Percentiles rank a stretch among this genome's conserved stretches.
These are phyloP conservation scores for Spizellomyces punctatus DNA, from an alignment of 192 early-diverging fungal species.

Conservation along the genomic window DNA sequence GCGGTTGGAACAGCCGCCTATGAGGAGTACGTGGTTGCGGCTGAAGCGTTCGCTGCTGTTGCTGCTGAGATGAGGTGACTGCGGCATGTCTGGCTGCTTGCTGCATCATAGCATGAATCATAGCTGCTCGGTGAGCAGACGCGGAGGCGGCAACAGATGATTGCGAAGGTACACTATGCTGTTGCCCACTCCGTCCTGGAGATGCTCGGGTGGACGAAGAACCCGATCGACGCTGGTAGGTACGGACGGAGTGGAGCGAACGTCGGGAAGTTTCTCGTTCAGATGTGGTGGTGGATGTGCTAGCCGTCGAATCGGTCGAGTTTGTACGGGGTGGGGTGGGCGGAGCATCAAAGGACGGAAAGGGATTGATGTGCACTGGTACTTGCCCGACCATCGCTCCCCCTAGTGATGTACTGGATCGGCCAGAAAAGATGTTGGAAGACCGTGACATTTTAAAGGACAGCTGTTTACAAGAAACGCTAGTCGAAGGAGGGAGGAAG, in stretches of 20 bases:
- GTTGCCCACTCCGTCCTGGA: background rate
- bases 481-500: no score
- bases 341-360: slow-evolving; percentile 2
- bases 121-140: slow-evolving; percentile 21
- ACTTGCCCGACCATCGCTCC: no score
- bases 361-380: no score
- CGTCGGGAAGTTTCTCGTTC: background rate
- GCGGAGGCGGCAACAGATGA: background rate
- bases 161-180: background rate
- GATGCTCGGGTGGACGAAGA: background rate
- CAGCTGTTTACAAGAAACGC: no score
- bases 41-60: background rate
- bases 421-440: no score
- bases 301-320: slow-evolving; percentile 3
- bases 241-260: slow-evolving; percentile 9
- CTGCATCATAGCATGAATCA: slow-evolving; percentile 37
- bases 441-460: no score
- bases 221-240: slow-evolving; percentile 18
- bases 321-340: slow-evolving; percentile 23
- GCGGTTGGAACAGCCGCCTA: slow-evolving; percentile 17
- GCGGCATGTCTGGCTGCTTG: slow-evolving; percentile 25
- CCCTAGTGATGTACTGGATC: no score
- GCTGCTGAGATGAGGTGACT: background rate
- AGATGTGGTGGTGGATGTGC: background rate
- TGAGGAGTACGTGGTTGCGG: slow-evolving; percentile 12